These are phyloP conservation scores for Fusarium nurragi DNA, from an alignment of 2,329 filamentous ascomycete genomes.

Conservation along the genomic window DNA sequence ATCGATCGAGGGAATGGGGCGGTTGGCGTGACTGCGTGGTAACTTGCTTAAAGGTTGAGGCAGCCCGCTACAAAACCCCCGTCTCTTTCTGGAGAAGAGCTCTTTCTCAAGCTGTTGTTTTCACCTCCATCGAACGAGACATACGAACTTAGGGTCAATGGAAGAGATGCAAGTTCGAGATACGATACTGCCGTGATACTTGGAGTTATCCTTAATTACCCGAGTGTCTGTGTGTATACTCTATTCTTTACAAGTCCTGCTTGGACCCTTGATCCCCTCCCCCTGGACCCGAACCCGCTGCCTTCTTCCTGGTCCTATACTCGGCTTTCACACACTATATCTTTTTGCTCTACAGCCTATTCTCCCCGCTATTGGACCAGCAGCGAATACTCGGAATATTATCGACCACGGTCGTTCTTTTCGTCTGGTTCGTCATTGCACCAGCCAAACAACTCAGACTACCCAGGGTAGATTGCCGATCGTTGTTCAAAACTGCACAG, in stretches of 20 bases:
- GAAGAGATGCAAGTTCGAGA: not conserved
- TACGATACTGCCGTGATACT: not conserved
- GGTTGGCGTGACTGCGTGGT: not conserved
- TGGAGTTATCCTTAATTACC: too few species aligned
- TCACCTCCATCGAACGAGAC: not conserved
- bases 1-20: slow-evolving; percentile 11
- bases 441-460: not conserved
- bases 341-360: not conserved
- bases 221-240: too few species aligned
- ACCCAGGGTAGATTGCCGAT: slow-evolving; percentile 15
- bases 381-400: slow-evolving; percentile 9
- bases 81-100: not conserved
- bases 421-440: not conserved
- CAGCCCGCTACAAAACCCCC: not conserved
- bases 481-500: slow-evolving; percentile 14
- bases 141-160: not conserved
- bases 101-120: too few species aligned
- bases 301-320: slow-evolving; percentile 28
- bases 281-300: not conserved
- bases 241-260: slow-evolving; percentile 8
- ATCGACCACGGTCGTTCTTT: slow-evolving; percentile 6
- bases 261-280: slow-evolving; percentile 3
- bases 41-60: slow-evolving; percentile 22
- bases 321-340: slow-evolving; percentile 5
- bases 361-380: slow-evolving; percentile 5